Conservation (phyloP, 768 basidiomycete genomes). For the Candolleomyces aberdarensis region DNA sequence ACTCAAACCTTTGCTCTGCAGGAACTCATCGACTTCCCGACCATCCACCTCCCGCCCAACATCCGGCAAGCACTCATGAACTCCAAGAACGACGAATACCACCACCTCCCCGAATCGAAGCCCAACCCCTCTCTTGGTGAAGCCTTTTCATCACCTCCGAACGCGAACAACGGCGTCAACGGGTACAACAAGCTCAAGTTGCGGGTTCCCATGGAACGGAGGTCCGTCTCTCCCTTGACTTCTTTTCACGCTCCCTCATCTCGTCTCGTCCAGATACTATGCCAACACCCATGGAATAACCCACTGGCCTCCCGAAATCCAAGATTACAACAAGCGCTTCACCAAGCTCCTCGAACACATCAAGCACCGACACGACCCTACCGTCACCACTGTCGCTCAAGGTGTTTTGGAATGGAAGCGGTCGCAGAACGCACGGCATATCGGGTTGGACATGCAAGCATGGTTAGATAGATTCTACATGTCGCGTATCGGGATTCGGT, state of each 20-base stretch:
- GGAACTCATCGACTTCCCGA: constrained; percentile 89
- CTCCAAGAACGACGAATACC: constrained; percentile 39
- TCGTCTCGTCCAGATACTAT: constrained; percentile 63
- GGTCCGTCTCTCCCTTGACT: constrained; percentile 42
- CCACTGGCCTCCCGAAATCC: constrained; percentile 88
- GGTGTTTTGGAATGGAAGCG: constrained; percentile 94
- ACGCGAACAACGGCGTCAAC: constrained; percentile 36
- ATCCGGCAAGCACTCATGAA: constrained; percentile 66
- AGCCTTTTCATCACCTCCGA: constrained; percentile 17
- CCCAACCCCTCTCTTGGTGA: constrained; percentile 72
- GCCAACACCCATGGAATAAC: constrained; percentile 61
- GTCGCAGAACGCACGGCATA: constrained; percentile 60
- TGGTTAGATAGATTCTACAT: constrained; percentile 98
- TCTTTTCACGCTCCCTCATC: constrained; percentile 6
- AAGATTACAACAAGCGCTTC: constrained; percentile 90
- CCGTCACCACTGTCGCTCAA: constrained; percentile 95
- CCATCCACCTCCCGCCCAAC: constrained; percentile 63
- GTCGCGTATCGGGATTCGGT: constrained; percentile 93
- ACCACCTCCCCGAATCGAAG: constrained; percentile 62
- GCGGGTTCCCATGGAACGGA: constrained; percentile 80
- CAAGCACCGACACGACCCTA: constrained; percentile 95
- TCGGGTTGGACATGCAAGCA: constrained; percentile 85
- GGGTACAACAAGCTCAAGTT: constrained; percentile 59
- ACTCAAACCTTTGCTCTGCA: constrained; percentile 27
- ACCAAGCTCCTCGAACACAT: constrained; percentile 84